These are phyloP conservation scores for Candida sphagnicola DNA, from an alignment of 805 yeast species.

Conservation along the genomic window DNA sequence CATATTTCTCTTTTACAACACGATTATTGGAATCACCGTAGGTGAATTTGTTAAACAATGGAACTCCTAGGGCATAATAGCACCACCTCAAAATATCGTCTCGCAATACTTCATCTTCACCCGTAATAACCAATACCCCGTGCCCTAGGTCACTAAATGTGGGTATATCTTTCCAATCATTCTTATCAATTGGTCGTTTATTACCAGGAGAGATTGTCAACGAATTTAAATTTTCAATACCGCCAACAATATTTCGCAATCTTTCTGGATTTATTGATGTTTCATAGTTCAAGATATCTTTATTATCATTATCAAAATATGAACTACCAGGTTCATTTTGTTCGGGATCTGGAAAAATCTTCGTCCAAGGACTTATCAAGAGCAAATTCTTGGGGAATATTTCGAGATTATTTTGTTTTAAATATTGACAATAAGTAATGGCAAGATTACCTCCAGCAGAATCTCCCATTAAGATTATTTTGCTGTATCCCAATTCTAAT, in stretches of 20 bases:
- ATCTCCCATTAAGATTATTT: slow-evolving; percentile 36
- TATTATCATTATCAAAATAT: slow-evolving; percentile 20
- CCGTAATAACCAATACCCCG: slow-evolving; percentile 19
- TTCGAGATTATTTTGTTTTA: slow-evolving; percentile 15
- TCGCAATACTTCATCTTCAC: slow-evolving; percentile 31
- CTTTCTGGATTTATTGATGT: slow-evolving; percentile 1
- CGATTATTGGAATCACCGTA: slow-evolving; percentile 22
- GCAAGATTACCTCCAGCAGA: slow-evolving; percentile 33
- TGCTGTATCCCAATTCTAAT: slow-evolving; percentile 17
- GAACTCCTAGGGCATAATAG: slow-evolving; percentile 23
- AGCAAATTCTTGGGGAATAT: slow-evolving; percentile 23
- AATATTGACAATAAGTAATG: slow-evolving; percentile 5
- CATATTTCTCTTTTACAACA: slow-evolving; percentile 10
- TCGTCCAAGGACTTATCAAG: slow-evolving; percentile 33
- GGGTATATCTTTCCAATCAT: not conserved
- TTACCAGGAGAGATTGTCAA: slow-evolving; percentile 20
- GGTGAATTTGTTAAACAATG: slow-evolving; percentile 12
- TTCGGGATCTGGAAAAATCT: slow-evolving; percentile 23
- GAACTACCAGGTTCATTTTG: slow-evolving; percentile 25
- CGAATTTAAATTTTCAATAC: slow-evolving; percentile 20
- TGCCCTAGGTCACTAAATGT: slow-evolving; percentile 5
- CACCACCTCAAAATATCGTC: slow-evolving; percentile 29
- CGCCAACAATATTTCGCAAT: slow-evolving; percentile 12
- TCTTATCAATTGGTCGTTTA: slow-evolving; percentile 8
- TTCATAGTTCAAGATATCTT: slow-evolving; percentile 12